Evolutionary conservation across 179 eudicot species (phyloP).

Genomic region (Vitellaria paradoxa): DNA sequence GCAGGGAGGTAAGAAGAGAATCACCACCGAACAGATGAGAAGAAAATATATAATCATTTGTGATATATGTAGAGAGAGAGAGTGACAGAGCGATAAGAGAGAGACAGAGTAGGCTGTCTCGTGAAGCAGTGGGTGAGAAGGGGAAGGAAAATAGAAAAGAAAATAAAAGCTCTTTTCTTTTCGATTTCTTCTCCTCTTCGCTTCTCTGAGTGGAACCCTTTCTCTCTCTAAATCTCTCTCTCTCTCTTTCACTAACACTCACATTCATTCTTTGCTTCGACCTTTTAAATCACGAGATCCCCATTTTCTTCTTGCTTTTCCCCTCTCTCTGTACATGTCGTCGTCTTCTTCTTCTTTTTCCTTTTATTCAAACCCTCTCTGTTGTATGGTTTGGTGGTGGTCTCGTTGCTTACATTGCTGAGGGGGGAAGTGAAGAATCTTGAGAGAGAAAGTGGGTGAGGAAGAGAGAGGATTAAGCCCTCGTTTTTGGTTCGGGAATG

Average conservation of each 20-base stretch:
- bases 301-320: constrained; percentile 30
- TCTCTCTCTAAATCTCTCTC: constrained; percentile 6
- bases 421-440: neutral
- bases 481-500: constrained; percentile 31
- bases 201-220: constrained; percentile 1
- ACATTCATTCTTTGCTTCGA: constrained; percentile 66
- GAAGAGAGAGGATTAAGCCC: neutral
- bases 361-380: constrained; percentile 19
- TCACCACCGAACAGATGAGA: no score
- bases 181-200: neutral
- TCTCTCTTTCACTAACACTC: constrained; percentile 23
- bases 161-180: constrained; percentile 18
- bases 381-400: neutral
- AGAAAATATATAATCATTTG: no score
- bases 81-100: neutral
- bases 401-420: constrained; percentile 9
- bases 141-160: neutral
- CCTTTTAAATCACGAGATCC: constrained; percentile 79
- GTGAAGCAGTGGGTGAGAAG: constrained; percentile 39
- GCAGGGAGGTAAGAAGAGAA: no score
- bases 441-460: neutral
- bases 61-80: neutral
- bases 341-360: constrained; percentile 34
- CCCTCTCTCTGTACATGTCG: constrained; percentile 20
- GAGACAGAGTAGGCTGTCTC: constrained; percentile 23